Evolutionary conservation across 306 rosid genomes (phyloP).

Genomic region (Lathyrus sativus): DNA sequence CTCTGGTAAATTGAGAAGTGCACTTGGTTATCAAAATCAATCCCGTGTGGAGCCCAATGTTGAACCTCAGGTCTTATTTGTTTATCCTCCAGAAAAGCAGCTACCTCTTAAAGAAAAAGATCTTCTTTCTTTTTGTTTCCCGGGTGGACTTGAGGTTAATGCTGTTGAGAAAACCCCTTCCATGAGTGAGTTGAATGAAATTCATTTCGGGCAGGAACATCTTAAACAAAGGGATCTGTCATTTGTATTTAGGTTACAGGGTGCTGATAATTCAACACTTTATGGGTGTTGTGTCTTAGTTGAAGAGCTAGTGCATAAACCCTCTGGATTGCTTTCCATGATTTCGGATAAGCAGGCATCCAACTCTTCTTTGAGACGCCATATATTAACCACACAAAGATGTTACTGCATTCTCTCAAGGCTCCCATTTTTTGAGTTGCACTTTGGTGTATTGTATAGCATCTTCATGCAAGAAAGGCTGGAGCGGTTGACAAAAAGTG

Average conservation of each 20-base stretch:
- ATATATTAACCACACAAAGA: conserved; percentile 79
- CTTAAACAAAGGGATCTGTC: conserved; percentile 85
- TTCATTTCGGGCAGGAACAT: conserved; percentile 97
- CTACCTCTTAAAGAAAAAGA: no score
- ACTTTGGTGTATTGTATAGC: conserved; percentile 92
- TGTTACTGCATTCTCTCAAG: conserved; percentile 97
- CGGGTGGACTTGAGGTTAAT: no score
- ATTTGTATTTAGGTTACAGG: conserved; percentile 97
- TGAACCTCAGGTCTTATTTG: no score
- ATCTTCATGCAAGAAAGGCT: conserved; percentile 95
- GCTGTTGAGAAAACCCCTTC: no score
- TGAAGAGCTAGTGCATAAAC: conserved; percentile 91
- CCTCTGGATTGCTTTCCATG: conserved; percentile 82
- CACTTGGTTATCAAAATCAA: no score
- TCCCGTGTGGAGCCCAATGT: no score
- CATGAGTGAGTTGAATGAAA: no score
- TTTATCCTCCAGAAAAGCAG: no score
- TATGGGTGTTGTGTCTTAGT: no score
- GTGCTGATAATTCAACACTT: conserved; percentile 91
- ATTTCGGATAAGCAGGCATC: conserved; percentile 61
- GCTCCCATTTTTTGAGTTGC: conserved; percentile 88
- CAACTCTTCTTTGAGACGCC: conserved; percentile 70
- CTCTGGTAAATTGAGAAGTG: no score
- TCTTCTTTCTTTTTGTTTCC: no score
- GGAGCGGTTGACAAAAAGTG: conserved; percentile 73